Base-by-base conservation (phyloP, 805 yeast genomes). In the Yueomyces sp. region DNA sequence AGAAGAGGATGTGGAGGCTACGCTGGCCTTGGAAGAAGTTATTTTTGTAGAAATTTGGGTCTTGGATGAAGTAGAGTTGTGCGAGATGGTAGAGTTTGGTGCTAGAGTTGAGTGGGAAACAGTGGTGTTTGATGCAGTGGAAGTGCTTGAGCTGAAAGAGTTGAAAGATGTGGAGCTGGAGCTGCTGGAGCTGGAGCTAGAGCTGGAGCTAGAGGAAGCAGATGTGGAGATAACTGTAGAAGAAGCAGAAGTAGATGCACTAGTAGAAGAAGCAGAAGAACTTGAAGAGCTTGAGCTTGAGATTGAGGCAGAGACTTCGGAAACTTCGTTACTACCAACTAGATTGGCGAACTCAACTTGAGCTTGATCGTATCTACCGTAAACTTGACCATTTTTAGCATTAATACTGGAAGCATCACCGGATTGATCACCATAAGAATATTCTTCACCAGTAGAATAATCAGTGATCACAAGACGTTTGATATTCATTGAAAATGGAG, bases 401-500 rank as follows among this genome's bases (percentile, higher is more conserved):
- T 66, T 52, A 47, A 81, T 79, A 6, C 84, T 77, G 40, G 66
- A 57, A 78, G 81, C 79, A 33, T 59, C 52, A 43, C 88, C 90
- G 11, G 76, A 53, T 29, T 65, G 58, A 52, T 73, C 84, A 43
- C 66, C 54, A 55, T 80, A 81, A 33, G 64, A 52, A 57, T 81
- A 81, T 47, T 69, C 66, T 2, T 66, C 52, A 41, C 88, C 90
- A 27, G 77, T 65, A 1, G 86, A 80, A 56, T 79, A 81, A 61
- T 81, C 87, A 28, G 77, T 67, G n/a, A 84, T 81, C 30, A 69
- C 59, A 38, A 85, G 55, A 3, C 70, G 66, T 54, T 78, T 67
- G 50, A 87, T 69, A 50, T 68, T 55, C 83, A 84, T 81, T 26
- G 76, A 55, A 62, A 78, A 85, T 42, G 92, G 90, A 29, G 77